Conservation (phyloP, 1,139 yeast genomes). For the Scheffersomyces parashehatae region DNA sequence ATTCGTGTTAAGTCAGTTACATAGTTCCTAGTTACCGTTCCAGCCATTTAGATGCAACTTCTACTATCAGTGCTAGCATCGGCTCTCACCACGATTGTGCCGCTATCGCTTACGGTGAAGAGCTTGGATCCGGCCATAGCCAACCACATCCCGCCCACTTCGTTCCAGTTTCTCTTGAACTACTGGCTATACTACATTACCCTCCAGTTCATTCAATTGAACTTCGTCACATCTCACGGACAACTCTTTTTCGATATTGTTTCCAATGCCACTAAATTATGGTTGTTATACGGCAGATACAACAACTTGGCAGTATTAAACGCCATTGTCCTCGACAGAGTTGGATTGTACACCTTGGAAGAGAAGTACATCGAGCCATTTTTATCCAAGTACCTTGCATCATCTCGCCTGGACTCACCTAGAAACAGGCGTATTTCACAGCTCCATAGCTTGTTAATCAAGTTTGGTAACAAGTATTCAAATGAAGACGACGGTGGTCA, state of each 20-base stretch:
- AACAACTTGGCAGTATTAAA: conserved; percentile 11
- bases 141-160: conserved; percentile 6
- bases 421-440: not conserved
- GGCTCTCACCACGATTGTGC: conserved; percentile 11
- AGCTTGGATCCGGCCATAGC: conserved; percentile 8
- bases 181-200: conserved; percentile 16
- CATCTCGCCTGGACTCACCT: not conserved
- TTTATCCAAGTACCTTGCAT: conserved; percentile 6
- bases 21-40: no score
- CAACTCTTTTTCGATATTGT: not conserved
- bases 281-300: conserved; percentile 16
- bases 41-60: not conserved
- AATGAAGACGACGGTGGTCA: not conserved
- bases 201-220: conserved; percentile 8
- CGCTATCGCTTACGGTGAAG: conserved; percentile 14
- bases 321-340: conserved; percentile 3
- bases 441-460: not conserved
- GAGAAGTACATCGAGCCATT: conserved; percentile 8
- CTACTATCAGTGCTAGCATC: conserved; percentile 4
- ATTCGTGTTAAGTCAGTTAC: not conserved
- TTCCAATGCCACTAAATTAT: conserved; percentile 4
- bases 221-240: conserved; percentile 2
- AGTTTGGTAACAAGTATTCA: not conserved
- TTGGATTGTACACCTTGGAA: conserved; percentile 6
- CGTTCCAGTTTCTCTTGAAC: conserved; percentile 14